Base-by-base conservation (phyloP, 331 rosid species). In the Quercus lobata region DNA sequence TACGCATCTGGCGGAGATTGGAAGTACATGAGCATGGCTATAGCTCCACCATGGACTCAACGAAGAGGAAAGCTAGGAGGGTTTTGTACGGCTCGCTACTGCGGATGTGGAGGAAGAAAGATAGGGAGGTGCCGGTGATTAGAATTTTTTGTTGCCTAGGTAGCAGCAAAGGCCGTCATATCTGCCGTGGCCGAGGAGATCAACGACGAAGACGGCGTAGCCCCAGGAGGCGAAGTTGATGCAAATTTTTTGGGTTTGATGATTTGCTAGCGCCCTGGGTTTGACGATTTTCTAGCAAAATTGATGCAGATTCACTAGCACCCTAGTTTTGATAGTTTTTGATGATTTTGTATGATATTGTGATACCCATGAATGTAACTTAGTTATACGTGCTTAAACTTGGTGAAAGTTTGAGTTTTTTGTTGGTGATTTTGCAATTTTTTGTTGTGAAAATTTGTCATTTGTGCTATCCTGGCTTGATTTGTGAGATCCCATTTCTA, bases 191-290 rank as follows among this genome's bases (percentile, higher is more conserved):
- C 97, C 97, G 24, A 91, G 94, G 62, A 94, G 86, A n/a, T 92
- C 98, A 25, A 97, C 96, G 80, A 97, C 87, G 86, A 94, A 94
- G 73, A 92, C 94, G 84, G 97, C 97, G 86, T 92, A 94, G 49
- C 97, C 97, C 98, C 97, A 89, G 58, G 68, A 69, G 81, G 97
- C 71, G 91, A 78, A 92, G 82, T 25, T 68, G 84, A 94, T 91
- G 84, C 97, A 89, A 83, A 92, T 91, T 84, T 90, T 92, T 83
- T 92, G 97, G 90, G 7, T 34, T 34, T 34, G 37, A 34, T 34
- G 37, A 34, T 34, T 5, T 34, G 37, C 37, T 5, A 7, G 7
- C 7, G 1, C 37, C 37, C 1, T 34, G 0, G 37, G 37, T 34
- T 34, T 34, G 37, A 34, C 2, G 2, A 25, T 25, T 25, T 25